A percentile compares a stretch with the other conserved stretches of the same genome.
phyloP scores from a whole-genome alignment of 495 filamentous ascomycete species.

The Podospora appendiculata region DNA sequence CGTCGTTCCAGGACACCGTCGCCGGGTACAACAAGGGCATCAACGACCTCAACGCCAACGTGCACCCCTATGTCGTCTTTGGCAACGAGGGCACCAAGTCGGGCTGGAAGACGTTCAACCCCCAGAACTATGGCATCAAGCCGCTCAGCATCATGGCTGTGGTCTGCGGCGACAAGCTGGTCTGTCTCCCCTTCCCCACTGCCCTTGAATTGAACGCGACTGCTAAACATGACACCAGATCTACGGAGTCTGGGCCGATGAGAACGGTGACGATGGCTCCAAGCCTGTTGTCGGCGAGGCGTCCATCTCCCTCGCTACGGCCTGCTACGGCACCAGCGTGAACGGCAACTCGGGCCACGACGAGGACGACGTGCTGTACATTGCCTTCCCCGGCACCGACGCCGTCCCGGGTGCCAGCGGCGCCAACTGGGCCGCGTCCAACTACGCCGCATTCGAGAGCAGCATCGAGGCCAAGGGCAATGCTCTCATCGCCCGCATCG shows the following conservation, averaged over 20 bases:
- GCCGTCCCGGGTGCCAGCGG: constrained; percentile 17
- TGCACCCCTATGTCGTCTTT: constrained; percentile 60
- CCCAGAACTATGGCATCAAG: constrained; percentile 42
- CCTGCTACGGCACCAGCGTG: constrained; percentile 45
- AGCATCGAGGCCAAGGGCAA: constrained; percentile 44
- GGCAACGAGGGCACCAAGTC: constrained; percentile 43
- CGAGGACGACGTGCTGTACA: constrained; percentile 44
- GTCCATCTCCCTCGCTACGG: constrained; percentile 47
- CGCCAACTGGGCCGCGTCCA: constrained; percentile 41
- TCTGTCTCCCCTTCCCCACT: constrained; percentile 17
- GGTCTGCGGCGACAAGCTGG: constrained; percentile 49
- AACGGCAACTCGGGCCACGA: constrained; percentile 45
- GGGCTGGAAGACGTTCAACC: constrained; percentile 42
- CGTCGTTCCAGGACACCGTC: constrained; percentile 46
- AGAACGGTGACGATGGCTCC: constrained; percentile 45
- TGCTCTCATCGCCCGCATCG: constrained; percentile 20
- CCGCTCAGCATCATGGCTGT: constrained; percentile 57
- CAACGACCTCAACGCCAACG: constrained; percentile 50
- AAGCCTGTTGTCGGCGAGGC: constrained; percentile 48
- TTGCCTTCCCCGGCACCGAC: constrained; percentile 35
- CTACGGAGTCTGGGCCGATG: constrained; percentile 63
- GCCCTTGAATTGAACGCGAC: not conserved
- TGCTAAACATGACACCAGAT: constrained; percentile 26
- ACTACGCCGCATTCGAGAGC: constrained; percentile 36
- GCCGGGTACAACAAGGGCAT: constrained; percentile 37